A percentile compares a stretch with the other conserved stretches of the same genome.
Evolutionary conservation across 225 moss, liverwort and hornwort species (phyloP).

Genomic region (Neckera pumila): DNA sequence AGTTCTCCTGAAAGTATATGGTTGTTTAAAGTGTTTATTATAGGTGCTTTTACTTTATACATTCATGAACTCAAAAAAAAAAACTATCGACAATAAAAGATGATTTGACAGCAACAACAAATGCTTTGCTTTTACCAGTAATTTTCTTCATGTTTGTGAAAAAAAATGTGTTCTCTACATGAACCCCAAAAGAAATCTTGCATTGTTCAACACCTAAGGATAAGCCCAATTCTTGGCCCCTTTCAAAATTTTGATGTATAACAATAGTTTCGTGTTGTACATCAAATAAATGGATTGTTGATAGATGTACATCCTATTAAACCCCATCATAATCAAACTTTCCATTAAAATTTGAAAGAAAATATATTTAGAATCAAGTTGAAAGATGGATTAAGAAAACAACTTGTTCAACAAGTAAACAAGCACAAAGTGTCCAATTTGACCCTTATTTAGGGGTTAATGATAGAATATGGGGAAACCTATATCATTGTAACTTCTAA

Average conservation of each 20-base stretch:
- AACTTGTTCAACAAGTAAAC: background rate
- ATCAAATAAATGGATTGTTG: too few species aligned
- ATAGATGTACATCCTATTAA: background rate
- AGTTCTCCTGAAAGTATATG: background rate
- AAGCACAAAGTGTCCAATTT: background rate
- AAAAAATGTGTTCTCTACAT: accelerated
- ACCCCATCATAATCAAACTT: background rate
- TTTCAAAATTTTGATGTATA: background rate
- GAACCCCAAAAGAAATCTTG: background rate
- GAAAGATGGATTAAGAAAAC: background rate
- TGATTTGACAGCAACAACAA: background rate
- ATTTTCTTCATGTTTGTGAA: background rate
- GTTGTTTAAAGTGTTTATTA: background rate
- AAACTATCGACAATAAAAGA: too few species aligned
- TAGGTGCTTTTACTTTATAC: background rate
- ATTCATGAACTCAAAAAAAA: background rate
- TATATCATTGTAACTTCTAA: background rate
- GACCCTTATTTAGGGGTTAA: too few species aligned
- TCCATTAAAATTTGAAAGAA: background rate
- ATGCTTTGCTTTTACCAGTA: accelerated
- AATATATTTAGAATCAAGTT: background rate
- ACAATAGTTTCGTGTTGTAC: background rate
- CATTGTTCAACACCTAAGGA: background rate
- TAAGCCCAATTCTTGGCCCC: accelerated
- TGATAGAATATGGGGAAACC: background rate